Evolutionary conservation across 2,329 filamentous ascomycete genomes (phyloP).

Genomic region (Teratosphaeria gauchensis): DNA sequence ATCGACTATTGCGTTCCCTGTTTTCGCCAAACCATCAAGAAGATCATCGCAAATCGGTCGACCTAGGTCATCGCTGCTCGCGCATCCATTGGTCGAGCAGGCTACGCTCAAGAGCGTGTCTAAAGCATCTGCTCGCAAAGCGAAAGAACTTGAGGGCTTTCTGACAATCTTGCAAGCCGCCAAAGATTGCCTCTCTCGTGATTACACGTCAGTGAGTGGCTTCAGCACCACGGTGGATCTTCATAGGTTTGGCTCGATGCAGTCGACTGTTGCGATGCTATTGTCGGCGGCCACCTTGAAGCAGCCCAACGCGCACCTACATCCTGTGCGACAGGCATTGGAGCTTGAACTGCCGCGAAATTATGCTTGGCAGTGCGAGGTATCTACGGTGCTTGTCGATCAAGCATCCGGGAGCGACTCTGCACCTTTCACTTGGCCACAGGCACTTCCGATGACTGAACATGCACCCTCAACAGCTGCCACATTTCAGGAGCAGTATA

Average conservation of each 20-base stretch:
- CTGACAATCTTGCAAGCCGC: slow-evolving; percentile 9
- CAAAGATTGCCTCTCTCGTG: slow-evolving; percentile 8
- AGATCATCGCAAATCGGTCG: background rate
- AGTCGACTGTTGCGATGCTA: slow-evolving; percentile 57
- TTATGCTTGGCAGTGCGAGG: slow-evolving; percentile 56
- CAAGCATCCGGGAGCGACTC: slow-evolving; percentile 9
- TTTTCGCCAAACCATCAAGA: slow-evolving; percentile 34
- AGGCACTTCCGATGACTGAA: slow-evolving; percentile 19
- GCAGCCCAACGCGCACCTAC: slow-evolving; percentile 38
- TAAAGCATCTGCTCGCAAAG: slow-evolving; percentile 3
- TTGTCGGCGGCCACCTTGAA: slow-evolving; percentile 48
- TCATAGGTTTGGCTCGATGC: slow-evolving; percentile 47
- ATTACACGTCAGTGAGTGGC: background rate
- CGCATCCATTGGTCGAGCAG: background rate
- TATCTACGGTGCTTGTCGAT: background rate
- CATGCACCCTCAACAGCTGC: slow-evolving; percentile 27
- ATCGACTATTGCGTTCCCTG: slow-evolving; percentile 80
- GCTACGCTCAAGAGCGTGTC: background rate
- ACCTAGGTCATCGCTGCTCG: background rate
- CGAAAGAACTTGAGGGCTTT: slow-evolving; percentile 2
- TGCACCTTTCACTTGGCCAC: slow-evolving; percentile 31
- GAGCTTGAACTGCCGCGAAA: slow-evolving; percentile 60
- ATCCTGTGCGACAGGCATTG: slow-evolving; percentile 33
- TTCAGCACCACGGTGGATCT: slow-evolving; percentile 9
- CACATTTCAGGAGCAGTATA: slow-evolving; percentile 65